These are phyloP conservation scores for Fusarium succisae DNA, from an alignment of 2,329 filamentous ascomycete genomes.

Conservation along the genomic window DNA sequence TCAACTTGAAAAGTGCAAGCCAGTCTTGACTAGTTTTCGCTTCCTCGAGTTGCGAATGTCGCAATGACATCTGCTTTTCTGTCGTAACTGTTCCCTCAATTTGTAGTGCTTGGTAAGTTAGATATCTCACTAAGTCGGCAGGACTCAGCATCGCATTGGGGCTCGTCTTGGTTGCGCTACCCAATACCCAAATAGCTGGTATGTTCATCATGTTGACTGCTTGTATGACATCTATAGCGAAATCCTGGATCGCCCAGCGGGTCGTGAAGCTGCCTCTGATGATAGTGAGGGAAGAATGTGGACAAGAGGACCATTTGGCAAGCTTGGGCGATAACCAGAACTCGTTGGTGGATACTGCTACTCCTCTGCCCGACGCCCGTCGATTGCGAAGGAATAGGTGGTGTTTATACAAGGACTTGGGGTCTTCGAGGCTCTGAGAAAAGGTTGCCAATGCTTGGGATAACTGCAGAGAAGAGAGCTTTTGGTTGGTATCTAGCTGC, in stretches of 20 bases:
- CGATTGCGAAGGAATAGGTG: background rate
- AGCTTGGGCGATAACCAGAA: conserved; percentile 15
- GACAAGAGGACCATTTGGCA: background rate
- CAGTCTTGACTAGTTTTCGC: background rate
- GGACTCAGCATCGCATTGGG: background rate
- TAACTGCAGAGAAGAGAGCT: background rate
- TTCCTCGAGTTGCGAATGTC: background rate
- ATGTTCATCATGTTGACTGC: fast-evolving
- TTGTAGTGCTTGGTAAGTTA: background rate
- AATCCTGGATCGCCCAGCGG: background rate
- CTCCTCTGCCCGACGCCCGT: background rate
- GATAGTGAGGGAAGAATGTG: background rate
- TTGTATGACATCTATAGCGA: background rate
- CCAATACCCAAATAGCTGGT: conserved; percentile 1
- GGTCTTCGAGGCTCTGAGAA: background rate
- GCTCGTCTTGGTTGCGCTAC: background rate
- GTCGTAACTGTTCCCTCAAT: background rate
- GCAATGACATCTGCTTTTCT: conserved; percentile 3
- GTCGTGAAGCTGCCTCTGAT: background rate
- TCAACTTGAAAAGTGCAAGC: background rate
- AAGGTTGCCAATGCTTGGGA: background rate
- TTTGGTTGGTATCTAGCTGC: conserved; percentile 1
- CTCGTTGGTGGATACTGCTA: background rate
- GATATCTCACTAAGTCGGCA: background rate
- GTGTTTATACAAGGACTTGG: background rate